phyloP scores from a whole-genome alignment of 805 yeast genomes.

The Jamesozyma rosinii region DNA sequence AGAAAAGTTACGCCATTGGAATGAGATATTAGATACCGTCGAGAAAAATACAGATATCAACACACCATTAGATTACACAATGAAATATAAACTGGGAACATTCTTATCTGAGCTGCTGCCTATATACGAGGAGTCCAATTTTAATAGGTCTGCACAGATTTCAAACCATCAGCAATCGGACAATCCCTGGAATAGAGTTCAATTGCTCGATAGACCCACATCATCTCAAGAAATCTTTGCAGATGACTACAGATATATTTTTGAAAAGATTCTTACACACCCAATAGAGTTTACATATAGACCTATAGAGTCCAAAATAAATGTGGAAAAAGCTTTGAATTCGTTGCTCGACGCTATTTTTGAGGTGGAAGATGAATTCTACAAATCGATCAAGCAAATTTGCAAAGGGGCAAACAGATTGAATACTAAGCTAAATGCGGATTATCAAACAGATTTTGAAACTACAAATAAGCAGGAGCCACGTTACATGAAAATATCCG shows the following conservation, averaged over 20 bases:
- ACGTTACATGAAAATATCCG: conserved; percentile 11
- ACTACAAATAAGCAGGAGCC: conserved; percentile 7
- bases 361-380: conserved; percentile 20
- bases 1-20: conserved; percentile 27
- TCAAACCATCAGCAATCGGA: conserved; percentile 14
- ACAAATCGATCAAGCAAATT: conserved; percentile 8
- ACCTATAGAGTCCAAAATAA: conserved; percentile 9
- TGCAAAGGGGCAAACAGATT: conserved; percentile 6
- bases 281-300: conserved; percentile 18
- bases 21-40: conserved; percentile 15
- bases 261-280: conserved; percentile 13
- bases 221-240: conserved; percentile 15
- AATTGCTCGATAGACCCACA: conserved; percentile 1
- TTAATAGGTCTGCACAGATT: conserved; percentile 20
- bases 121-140: conserved; percentile 23
- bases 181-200: conserved; percentile 15
- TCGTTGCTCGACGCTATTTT: conserved; percentile 17
- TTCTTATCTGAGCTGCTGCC: conserved; percentile 24
- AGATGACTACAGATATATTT: conserved; percentile 16
- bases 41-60: conserved; percentile 17
- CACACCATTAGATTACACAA: conserved; percentile 19
- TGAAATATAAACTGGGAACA: conserved; percentile 19
- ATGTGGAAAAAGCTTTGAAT: conserved; percentile 12
- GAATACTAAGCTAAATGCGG: conserved; percentile 13
- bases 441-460: conserved; percentile 14